These are phyloP conservation scores for Geotrichum phurueaensis DNA, from an alignment of 1,139 yeast species.

Conservation along the genomic window DNA sequence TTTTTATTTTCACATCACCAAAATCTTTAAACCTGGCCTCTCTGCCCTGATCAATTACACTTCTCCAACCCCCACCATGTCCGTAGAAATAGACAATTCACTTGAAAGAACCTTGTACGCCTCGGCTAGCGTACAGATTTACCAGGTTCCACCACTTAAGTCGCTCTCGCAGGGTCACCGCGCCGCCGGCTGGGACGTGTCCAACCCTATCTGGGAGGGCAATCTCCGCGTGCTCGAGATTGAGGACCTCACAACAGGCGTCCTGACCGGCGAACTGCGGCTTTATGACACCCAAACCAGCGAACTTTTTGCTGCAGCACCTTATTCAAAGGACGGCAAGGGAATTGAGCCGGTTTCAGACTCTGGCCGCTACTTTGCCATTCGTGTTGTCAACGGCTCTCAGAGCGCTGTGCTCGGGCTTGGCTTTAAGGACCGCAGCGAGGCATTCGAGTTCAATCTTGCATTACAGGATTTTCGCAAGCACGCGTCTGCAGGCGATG, in stretches of 20 bases:
- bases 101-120: conserved; percentile 19
- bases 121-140: conserved; percentile 25
- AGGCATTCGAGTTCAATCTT: conserved; percentile 38
- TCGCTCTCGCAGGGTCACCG: conserved; percentile 26
- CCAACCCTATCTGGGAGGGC: conserved; percentile 39
- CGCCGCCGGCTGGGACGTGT: conserved; percentile 36
- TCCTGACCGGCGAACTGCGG: conserved; percentile 30
- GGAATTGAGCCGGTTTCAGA: conserved; percentile 31
- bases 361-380: conserved; percentile 33
- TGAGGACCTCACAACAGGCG: conserved; percentile 19
- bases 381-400: conserved; percentile 32
- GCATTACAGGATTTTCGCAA: conserved; percentile 36
- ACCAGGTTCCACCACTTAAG: conserved; percentile 35
- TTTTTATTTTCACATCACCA: not conserved
- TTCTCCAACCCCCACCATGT: not conserved
- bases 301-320: conserved; percentile 35
- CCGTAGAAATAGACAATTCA: not conserved
- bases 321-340: conserved; percentile 29
- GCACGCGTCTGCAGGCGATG: conserved; percentile 25
- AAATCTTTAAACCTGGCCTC: not conserved
- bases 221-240: conserved; percentile 32
- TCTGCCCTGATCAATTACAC: not conserved
- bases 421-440: conserved; percentile 37
- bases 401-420: conserved; percentile 39
- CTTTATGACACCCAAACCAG: conserved; percentile 30